A percentile compares a stretch with the other conserved stretches of the same genome.
These are phyloP conservation scores for Dendrothele bispora DNA, from an alignment of 768 basidiomycete genomes.

Conservation along the genomic window DNA sequence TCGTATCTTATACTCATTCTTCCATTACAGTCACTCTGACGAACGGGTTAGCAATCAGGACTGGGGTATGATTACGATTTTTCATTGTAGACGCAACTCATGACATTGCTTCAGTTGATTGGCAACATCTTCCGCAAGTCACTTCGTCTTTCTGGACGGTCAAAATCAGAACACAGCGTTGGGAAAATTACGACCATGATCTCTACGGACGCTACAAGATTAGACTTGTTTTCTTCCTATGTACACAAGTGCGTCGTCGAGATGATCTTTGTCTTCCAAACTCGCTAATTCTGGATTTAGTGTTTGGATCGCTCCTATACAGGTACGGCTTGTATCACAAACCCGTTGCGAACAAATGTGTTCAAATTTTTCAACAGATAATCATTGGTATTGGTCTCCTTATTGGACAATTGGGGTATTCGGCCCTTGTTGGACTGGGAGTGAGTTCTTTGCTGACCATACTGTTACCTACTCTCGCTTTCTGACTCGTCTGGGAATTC, in stretches of 20 bases:
- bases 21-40: constrained; percentile 29
- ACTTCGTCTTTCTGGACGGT: constrained; percentile 60
- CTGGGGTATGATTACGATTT: constrained; percentile 26
- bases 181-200: constrained; percentile 71
- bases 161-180: constrained; percentile 56
- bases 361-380: constrained; percentile 32
- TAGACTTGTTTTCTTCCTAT: constrained; percentile 48
- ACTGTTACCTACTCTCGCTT: constrained; percentile 5
- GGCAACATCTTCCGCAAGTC: constrained; percentile 64
- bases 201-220: constrained; percentile 57
- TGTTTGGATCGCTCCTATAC: constrained; percentile 61
- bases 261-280: background rate
- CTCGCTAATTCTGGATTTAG: constrained; percentile 23
- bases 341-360: background rate
- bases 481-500: background rate
- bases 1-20: constrained; percentile 1
- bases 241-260: constrained; percentile 7
- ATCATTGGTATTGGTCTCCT: constrained; percentile 61
- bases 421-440: constrained; percentile 64
- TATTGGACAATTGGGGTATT: constrained; percentile 63
- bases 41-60: constrained; percentile 35
- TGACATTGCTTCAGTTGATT: constrained; percentile 29
- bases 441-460: constrained; percentile 26
- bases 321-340: constrained; percentile 27
- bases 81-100: background rate